Conservation (phyloP, 495 filamentous ascomycete genomes). For the Aspergillus avenaceus region DNA sequence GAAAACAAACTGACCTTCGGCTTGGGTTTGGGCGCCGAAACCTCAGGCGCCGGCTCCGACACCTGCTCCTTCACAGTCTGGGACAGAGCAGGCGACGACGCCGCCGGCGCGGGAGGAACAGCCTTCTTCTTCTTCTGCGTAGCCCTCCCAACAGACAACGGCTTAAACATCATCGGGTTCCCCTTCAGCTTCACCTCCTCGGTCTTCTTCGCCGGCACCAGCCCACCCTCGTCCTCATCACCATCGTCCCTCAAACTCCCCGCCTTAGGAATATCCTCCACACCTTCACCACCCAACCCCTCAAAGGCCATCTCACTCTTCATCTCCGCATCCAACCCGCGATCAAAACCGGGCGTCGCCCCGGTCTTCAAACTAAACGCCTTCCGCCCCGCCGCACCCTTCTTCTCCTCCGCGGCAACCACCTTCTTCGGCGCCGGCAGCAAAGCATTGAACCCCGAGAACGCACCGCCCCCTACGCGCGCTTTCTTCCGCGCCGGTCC, state of each 20-base stretch:
- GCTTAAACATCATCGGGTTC: conserved; percentile 83
- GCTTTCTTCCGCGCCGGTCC: conserved; percentile 70
- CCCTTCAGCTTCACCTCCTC: conserved; percentile 65
- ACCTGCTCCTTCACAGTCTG: neutral
- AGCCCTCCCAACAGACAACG: conserved; percentile 72
- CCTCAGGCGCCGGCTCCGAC: neutral
- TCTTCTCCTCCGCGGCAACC: conserved; percentile 27
- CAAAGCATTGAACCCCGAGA: conserved; percentile 77
- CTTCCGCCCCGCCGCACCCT: conserved; percentile 28
- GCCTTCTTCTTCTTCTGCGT: conserved; percentile 59
- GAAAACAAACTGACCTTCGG: conserved; percentile 64
- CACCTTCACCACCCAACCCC: conserved; percentile 6
- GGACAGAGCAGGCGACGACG: conserved; percentile 5
- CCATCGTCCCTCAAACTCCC: conserved; percentile 14
- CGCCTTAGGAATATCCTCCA: conserved; percentile 15
- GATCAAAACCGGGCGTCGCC: conserved; percentile 71
- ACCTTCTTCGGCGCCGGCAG: conserved; percentile 79
- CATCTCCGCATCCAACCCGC: conserved; percentile 48
- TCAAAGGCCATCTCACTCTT: conserved; percentile 26
- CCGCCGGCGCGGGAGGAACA: too few species aligned
- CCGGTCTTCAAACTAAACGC: conserved; percentile 73
- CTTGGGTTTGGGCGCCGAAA: conserved; percentile 34
- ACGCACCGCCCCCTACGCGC: conserved; percentile 51
- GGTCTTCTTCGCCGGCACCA: conserved; percentile 21
- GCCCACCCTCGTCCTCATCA: conserved; percentile 12